Evolutionary conservation across 2,329 filamentous ascomycete genomes (phyloP).

Genomic region (Aspergillus sp.): DNA sequence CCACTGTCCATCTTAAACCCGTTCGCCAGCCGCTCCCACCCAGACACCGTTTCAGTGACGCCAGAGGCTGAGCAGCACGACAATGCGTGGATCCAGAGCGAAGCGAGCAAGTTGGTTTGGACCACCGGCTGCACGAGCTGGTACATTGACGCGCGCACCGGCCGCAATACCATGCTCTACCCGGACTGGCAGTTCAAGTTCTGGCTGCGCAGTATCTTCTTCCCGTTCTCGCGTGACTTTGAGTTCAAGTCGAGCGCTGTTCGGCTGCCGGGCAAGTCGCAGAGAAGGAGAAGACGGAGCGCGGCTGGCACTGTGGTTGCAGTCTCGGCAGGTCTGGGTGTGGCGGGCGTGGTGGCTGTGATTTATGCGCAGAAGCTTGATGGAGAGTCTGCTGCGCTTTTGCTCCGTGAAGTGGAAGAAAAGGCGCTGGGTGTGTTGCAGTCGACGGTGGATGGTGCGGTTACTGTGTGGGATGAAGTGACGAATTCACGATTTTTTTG

Average conservation of each 20-base stretch:
- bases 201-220: constrained; percentile 49
- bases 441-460: neutral
- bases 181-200: constrained; percentile 52
- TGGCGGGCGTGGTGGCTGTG: neutral
- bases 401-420: neutral
- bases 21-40: neutral
- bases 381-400: neutral
- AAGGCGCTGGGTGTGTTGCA: neutral
- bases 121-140: constrained; percentile 51
- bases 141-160: constrained; percentile 47
- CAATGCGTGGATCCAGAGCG: constrained; percentile 39
- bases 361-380: neutral
- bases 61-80: constrained; percentile 34
- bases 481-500: too few species aligned
- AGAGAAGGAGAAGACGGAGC: neutral
- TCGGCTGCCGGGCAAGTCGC: neutral
- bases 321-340: neutral
- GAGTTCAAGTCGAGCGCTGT: neutral
- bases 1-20: neutral
- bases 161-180: constrained; percentile 53
- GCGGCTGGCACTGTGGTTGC: neutral
- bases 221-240: constrained; percentile 37
- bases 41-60: constrained; percentile 10
- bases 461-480: too few species aligned
- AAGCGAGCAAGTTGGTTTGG: constrained; percentile 48